Percentiles rank a stretch among this genome's conserved stretches.
Conservation (phyloP, 768 basidiomycete genomes). For the Phylloporus sp. region DNA sequence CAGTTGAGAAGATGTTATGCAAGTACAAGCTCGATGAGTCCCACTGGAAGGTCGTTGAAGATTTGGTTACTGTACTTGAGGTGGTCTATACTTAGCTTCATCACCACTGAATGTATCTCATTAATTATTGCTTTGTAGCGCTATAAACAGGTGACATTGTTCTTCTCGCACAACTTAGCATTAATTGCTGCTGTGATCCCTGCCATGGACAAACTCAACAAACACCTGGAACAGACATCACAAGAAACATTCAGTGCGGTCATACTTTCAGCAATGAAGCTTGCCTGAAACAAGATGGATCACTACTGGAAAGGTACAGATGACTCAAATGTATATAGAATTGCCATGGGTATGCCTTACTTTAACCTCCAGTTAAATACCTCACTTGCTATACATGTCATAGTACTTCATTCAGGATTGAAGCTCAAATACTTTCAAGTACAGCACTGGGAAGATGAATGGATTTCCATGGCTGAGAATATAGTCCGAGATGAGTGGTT, state of each 20-base stretch:
- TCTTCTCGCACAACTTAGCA: too few species aligned
- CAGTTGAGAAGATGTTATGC: background rate
- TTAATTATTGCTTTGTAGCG: background rate
- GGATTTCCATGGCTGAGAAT: background rate
- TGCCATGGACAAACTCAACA: background rate
- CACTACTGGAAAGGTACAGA: background rate
- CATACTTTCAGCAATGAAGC: background rate
- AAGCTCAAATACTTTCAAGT: background rate
- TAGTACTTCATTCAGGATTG: background rate
- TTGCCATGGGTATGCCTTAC: background rate
- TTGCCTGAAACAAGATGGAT: slow-evolving; percentile 3
- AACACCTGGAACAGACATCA: background rate
- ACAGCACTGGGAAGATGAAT: background rate
- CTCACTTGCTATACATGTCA: too few species aligned
- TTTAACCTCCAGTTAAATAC: too few species aligned
- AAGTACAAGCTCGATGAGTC: background rate
- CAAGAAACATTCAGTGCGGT: background rate
- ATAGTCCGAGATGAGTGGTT: background rate
- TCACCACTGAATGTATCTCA: background rate
- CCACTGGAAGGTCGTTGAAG: background rate
- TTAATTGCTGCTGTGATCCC: background rate
- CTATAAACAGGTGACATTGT: background rate
- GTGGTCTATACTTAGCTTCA: background rate
- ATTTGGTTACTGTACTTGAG: background rate
- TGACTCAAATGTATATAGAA: background rate